Conservation (phyloP, 2,329 filamentous ascomycete genomes). For the Fusarium ambrosium region DNA sequence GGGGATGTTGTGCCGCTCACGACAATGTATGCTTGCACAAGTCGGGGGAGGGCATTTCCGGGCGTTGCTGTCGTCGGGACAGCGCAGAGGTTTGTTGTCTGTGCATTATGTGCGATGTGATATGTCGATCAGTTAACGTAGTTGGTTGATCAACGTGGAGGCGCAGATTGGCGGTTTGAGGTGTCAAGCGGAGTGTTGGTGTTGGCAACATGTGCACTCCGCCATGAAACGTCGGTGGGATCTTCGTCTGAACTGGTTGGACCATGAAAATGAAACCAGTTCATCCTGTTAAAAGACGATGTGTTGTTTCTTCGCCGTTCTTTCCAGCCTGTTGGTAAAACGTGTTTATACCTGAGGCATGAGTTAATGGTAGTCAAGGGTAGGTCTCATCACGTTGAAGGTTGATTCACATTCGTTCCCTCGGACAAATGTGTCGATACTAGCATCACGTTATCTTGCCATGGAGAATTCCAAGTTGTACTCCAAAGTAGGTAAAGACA, state of each 20-base stretch:
- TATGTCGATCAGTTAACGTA: neutral
- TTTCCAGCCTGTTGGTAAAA: neutral
- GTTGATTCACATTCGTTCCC: neutral
- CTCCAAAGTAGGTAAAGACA: neutral
- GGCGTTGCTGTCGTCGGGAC: neutral
- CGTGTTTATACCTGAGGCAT: neutral
- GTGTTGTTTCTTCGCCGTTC: neutral
- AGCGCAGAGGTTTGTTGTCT: neutral
- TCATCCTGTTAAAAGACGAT: neutral
- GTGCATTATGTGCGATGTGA: neutral
- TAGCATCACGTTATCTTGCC: neutral
- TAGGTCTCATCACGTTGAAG: neutral
- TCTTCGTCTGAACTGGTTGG: neutral
- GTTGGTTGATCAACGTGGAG: conserved; percentile 1
- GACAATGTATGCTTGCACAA: neutral
- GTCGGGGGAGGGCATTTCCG: neutral
- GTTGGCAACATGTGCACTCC: neutral
- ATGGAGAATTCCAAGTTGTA: too few species aligned
- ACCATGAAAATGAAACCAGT: neutral
- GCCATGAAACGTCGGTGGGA: neutral
- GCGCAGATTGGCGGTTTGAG: conserved; percentile 12
- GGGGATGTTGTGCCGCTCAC: neutral
- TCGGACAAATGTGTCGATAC: too few species aligned
- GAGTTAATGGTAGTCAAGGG: neutral
- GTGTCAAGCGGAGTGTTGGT: neutral